These are phyloP conservation scores for Metschnikowia similis DNA, from an alignment of 805 yeast species.

Conservation along the genomic window DNA sequence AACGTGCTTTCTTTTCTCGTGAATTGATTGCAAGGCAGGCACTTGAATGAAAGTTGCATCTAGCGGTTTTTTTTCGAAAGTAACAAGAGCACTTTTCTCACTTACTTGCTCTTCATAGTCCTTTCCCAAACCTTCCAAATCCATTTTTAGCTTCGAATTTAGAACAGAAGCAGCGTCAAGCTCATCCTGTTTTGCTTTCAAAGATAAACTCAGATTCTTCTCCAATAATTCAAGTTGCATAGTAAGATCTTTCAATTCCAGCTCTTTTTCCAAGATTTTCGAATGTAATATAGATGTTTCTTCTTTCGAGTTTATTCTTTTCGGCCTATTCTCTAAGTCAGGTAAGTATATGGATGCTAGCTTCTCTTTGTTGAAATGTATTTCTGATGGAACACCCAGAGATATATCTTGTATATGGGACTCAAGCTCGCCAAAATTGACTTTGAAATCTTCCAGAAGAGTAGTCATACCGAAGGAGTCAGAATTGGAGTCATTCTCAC, in stretches of 20 bases:
- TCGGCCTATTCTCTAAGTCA: background rate
- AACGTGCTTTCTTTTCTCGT: slow-evolving; percentile 29
- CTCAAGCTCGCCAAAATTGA: background rate
- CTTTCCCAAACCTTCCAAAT: slow-evolving; percentile 16
- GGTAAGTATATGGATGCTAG: background rate
- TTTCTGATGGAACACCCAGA: background rate
- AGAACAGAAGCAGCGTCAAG: slow-evolving; percentile 16
- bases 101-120: slow-evolving; percentile 18
- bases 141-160: slow-evolving; percentile 4
- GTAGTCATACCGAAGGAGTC: background rate
- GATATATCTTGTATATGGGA: background rate
- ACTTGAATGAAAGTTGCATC: slow-evolving; percentile 11
- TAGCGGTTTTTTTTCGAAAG: slow-evolving; percentile 20
- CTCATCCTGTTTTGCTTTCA: slow-evolving; percentile 25
- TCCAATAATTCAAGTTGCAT: slow-evolving; percentile 45
- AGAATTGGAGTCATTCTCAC: background rate
- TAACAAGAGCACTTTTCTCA: slow-evolving; percentile 20
- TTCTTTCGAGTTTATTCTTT: background rate
- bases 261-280: slow-evolving; percentile 10
- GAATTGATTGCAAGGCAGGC: slow-evolving; percentile 26
- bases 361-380: background rate
- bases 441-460: background rate
- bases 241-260: slow-evolving; percentile 37
- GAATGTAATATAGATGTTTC: slow-evolving; percentile 3
- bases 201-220: slow-evolving; percentile 35